phyloP scores from a whole-genome alignment of 257 asterid species.

The Rehmannia glutinosa region DNA sequence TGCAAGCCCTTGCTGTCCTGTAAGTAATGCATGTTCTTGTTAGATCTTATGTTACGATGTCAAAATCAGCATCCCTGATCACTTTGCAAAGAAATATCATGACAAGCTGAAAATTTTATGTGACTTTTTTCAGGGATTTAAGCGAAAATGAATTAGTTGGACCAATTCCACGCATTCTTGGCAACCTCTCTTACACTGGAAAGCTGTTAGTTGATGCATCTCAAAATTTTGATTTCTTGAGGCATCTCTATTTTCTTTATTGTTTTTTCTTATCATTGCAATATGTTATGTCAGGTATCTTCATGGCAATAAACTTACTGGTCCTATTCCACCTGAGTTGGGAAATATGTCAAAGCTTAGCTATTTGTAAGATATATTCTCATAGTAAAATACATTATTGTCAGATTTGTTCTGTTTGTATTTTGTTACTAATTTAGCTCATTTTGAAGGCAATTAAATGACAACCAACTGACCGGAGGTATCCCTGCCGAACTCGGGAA shows the following conservation, averaged over 20 bases:
- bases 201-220: constrained; percentile 59
- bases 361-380: constrained; percentile 57
- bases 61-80: background rate
- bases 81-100: no score
- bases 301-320: constrained; percentile 95
- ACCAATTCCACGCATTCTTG: constrained; percentile 77
- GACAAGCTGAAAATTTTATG: background rate
- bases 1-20: constrained; percentile 99
- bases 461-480: constrained; percentile 66
- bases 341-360: constrained; percentile 95
- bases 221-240: background rate
- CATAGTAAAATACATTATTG: background rate
- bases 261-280: background rate
- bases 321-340: constrained; percentile 78
- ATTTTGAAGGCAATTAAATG: constrained; percentile 80
- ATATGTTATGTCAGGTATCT: constrained; percentile 54
- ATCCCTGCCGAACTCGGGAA: constrained; percentile 91
- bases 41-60: background rate
- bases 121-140: constrained; percentile 61
- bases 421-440: constrained; percentile 5
- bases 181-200: constrained; percentile 95
- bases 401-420: background rate
- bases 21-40: constrained; percentile 35
- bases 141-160: constrained; percentile 92
- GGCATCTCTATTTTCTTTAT: background rate